phyloP scores from a whole-genome alignment of 1,284 basidiomycete genomes.

The Cryptococcus sp. region DNA sequence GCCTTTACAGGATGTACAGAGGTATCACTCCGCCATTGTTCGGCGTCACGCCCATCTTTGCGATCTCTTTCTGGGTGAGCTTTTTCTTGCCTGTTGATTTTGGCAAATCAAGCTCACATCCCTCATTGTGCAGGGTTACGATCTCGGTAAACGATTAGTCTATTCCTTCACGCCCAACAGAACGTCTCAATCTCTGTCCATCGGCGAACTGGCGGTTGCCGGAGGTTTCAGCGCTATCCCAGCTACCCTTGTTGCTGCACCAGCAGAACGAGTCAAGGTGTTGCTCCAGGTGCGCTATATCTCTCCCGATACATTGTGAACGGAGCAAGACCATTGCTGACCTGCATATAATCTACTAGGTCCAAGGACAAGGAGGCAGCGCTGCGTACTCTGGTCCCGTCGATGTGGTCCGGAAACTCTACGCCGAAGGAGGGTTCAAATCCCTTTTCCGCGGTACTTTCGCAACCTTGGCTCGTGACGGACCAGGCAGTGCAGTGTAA shows the following conservation, averaged over 20 bases:
- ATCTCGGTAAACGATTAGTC: constrained; percentile 88
- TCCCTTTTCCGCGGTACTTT: constrained; percentile 92
- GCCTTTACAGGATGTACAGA: constrained; percentile 73
- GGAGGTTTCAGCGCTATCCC: constrained; percentile 95
- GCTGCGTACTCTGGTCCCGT: constrained; percentile 86
- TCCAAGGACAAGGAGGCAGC: constrained; percentile 81
- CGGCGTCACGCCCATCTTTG: constrained; percentile 98
- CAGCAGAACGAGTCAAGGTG: constrained; percentile 97
- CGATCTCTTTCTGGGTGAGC: constrained; percentile 93
- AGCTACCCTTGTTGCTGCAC: constrained; percentile 86
- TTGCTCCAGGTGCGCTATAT: constrained; percentile 71
- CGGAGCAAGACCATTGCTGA: too few species aligned
- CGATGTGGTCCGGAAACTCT: constrained; percentile 88
- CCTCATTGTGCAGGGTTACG: constrained; percentile 70
- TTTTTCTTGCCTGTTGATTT: neutral
- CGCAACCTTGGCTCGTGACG: constrained; percentile 91
- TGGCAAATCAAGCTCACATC: neutral
- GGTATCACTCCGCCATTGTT: constrained; percentile 95
- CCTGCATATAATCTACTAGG: constrained; percentile 54
- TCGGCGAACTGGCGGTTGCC: constrained; percentile 82
- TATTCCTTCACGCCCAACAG: constrained; percentile 58
- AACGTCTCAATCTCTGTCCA: constrained; percentile 62
- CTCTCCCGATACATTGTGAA: neutral
- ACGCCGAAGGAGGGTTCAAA: constrained; percentile 88
- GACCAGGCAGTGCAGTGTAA: constrained; percentile 93